Percentiles rank a stretch among this genome's conserved stretches.
Evolutionary conservation across 495 filamentous ascomycete species (phyloP).

Genomic region (Arthonia radiata): DNA sequence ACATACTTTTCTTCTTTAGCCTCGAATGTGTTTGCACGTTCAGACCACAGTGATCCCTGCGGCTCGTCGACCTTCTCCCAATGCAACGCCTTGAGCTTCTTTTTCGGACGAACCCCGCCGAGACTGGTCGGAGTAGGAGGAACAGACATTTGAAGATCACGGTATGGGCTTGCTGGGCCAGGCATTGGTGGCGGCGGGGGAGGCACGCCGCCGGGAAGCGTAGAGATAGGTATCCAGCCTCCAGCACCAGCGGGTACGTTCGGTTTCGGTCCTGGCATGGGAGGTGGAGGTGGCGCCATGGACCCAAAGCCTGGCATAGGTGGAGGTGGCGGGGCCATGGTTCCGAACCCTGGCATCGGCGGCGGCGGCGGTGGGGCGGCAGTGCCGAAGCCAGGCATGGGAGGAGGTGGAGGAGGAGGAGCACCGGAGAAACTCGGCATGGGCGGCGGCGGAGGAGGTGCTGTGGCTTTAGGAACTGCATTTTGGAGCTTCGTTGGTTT

Average conservation of each 20-base stretch:
- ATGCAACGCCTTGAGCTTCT: slow-evolving; percentile 96
- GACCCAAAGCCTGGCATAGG: slow-evolving; percentile 16
- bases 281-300: slow-evolving; percentile 14
- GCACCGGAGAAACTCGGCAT: no score
- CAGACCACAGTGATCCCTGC: slow-evolving; percentile 86
- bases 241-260: no score
- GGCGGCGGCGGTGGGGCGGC: slow-evolving; percentile 18
- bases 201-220: slow-evolving; percentile 24
- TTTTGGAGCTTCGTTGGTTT: slow-evolving; percentile 10
- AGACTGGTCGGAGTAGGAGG: slow-evolving; percentile 11
- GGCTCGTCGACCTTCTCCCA: slow-evolving; percentile 97
- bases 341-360: slow-evolving; percentile 21
- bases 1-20: slow-evolving; percentile 86
- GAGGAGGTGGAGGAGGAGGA: slow-evolving; percentile 19
- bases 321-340: slow-evolving; percentile 21
- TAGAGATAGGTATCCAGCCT: no score
- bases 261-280: slow-evolving; percentile 14
- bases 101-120: slow-evolving; percentile 69
- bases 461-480: slow-evolving; percentile 11
- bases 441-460: slow-evolving; percentile 14
- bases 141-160: slow-evolving; percentile 2
- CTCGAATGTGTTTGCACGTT: slow-evolving; percentile 53
- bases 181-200: slow-evolving; percentile 32
- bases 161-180: slow-evolving; percentile 20
- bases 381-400: slow-evolving; percentile 15